phyloP scores from a whole-genome alignment of 192 early-diverging fungal species.

The Rhizoclosmatium globosum region DNA sequence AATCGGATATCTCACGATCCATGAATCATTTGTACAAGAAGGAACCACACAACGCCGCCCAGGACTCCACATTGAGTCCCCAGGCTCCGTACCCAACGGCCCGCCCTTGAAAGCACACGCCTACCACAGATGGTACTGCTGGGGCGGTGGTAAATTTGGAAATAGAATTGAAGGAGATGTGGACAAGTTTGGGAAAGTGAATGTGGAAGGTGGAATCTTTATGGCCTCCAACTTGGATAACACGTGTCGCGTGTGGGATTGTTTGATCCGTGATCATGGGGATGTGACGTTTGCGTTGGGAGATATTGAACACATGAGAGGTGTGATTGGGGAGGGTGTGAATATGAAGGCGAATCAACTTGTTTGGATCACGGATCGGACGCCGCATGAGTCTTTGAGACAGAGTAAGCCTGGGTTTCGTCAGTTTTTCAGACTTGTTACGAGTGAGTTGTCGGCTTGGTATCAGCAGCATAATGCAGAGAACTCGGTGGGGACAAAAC shows the following conservation, averaged over 20 bases:
- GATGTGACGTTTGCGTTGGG: background rate
- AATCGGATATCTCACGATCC: conserved; percentile 9
- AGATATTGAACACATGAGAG: background rate
- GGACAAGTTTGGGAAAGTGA: background rate
- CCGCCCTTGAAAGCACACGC: background rate
- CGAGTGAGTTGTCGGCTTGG: background rate
- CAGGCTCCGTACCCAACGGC: background rate
- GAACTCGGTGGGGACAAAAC: background rate
- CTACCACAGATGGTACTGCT: conserved; percentile 11
- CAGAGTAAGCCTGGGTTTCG: conserved; percentile 4
- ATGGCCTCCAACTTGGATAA: background rate
- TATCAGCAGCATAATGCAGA: background rate
- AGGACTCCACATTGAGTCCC: conserved; percentile 17
- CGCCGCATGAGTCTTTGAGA: conserved; percentile 16
- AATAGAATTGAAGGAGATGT: background rate
- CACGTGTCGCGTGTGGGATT: conserved; percentile 4
- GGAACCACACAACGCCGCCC: conserved; percentile 2
- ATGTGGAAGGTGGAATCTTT: conserved; percentile 15
- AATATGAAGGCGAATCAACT: background rate
- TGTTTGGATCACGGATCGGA: conserved; percentile 15
- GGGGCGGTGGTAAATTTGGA: background rate
- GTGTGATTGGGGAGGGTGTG: background rate
- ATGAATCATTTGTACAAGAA: background rate
- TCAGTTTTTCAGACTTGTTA: conserved; percentile 20
- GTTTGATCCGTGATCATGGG: conserved; percentile 7